Evolutionary conservation across 768 basidiomycete genomes (phyloP), one percentile per base, ranked within the genome.

Genomic region (Naganishia vishniacii): DNA sequence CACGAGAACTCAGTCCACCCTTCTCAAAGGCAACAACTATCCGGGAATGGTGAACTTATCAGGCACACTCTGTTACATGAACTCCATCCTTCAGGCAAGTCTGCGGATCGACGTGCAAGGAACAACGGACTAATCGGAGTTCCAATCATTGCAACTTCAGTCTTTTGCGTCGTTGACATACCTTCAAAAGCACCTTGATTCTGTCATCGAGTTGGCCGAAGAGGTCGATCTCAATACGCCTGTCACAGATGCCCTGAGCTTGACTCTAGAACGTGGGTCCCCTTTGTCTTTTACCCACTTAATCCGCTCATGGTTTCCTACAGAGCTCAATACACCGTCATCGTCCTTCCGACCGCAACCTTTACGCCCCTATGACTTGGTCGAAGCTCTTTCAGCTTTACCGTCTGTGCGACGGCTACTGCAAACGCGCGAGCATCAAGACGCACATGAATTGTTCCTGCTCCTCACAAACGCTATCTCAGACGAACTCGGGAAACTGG

Each of bases 391-490:
- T 31, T 83, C 84, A 18, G 74, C 80, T 23, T 81, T 71, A 75
- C 81, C 67, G 9, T 71, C 61, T 72, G 80, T 67, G 31, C 74
- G 71, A 9, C 64, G 73, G 20, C 69, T 74, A 82, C 82, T 94
- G 76, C 84, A 85, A 68, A 91, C 91, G 0, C 86, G 90, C 13
- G 91, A 95, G 74, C 94, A 98, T 75, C 94, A 98, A 79, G 94
- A 98, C 75, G 94, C 94, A 4, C 94, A 98, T 73, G 94, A 98
- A 74, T 82, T 98, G n/a, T 97, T 95, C 79, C 87, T 94, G 70
- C 85, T 97, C 32, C 80, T 97, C 9, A 88, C 91, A 0, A 91
- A 93, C 75, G 88, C 86, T 59, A 82, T 97, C 69, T 90, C 90
- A 78, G 86, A 86, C 66, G 94, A 98, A 75, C 81, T 85, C n/a